Evolutionary conservation across 1,284 basidiomycete species (phyloP), one percentile per base, ranked within the genome.

Genomic region (Dichomitus squalens): DNA sequence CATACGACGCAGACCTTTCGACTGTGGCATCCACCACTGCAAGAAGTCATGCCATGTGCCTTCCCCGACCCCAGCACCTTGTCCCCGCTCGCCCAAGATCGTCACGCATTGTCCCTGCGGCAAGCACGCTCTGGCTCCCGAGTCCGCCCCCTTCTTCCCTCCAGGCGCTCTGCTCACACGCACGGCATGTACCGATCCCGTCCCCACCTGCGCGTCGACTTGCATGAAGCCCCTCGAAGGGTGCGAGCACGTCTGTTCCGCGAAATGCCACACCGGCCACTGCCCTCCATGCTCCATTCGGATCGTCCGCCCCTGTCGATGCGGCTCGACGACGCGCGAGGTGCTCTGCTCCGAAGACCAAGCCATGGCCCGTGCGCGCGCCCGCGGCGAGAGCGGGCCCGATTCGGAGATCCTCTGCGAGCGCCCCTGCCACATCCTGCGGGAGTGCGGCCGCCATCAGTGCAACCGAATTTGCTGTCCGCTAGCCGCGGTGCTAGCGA

Each of bases 381-480:
- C 61, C 48, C 70, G 64, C 52, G 61, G 61, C 21, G 61, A 63
- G 44, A 41, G 49, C 1, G 65, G 67, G 34, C 70, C 76, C 59
- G 70, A 75, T 52, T 54, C 66, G 8, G 90, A 92, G 54, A 81
- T 95, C 49, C 72, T 90, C 0, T 97, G 95, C 69, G 87, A 93
- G 53, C 80, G 84, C 27, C 82, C 87, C 1, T 97, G 95, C 70
- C 75, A 76, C 25, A 88, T 87, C 0, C 75, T 93, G 9, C 83
- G 92, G 33, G 79, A 82, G 38, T 96, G 93, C 68, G 93, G 93
- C 0, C 77, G 85, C 34, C 95, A 97, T 69, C 86, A 89, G 63
- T 97, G 95, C 68, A 80, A 81, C 18, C 81, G 94, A 2, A 59
- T 88, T 7, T 97, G 95, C 69, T 97, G 95, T 68, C 95, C 95